These are phyloP conservation scores for Gymnopilus junonius DNA, from an alignment of 768 basidiomycete genomes.

Conservation along the genomic window DNA sequence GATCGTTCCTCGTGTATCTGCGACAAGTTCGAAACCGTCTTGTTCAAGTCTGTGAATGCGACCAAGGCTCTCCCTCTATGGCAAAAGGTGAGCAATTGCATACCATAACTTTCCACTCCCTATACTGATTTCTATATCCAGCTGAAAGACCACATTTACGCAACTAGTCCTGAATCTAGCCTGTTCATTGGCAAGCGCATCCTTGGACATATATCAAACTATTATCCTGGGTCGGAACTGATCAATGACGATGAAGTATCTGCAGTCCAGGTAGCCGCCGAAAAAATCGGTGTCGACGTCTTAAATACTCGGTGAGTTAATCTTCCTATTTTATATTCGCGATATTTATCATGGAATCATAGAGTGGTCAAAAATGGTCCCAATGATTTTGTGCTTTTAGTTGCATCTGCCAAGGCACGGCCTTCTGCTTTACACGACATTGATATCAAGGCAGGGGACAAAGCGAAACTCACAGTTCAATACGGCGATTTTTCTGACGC, in stretches of 20 bases:
- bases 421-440: constrained; percentile 49
- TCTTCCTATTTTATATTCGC: neutral
- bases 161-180: constrained; percentile 61
- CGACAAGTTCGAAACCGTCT: constrained; percentile 65
- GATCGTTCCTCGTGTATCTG: constrained; percentile 74
- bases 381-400: constrained; percentile 66
- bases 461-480: constrained; percentile 62
- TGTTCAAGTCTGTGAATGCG: constrained; percentile 64
- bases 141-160: constrained; percentile 80
- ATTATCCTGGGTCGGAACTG: constrained; percentile 78
- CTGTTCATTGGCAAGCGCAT: constrained; percentile 81
- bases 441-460: constrained; percentile 37
- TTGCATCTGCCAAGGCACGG: constrained; percentile 67
- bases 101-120: neutral
- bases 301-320: constrained; percentile 75
- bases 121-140: constrained; percentile 29
- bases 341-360: neutral
- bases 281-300: constrained; percentile 75
- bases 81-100: constrained; percentile 50
- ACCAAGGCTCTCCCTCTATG: constrained; percentile 62
- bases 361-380: constrained; percentile 75
- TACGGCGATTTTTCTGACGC: constrained; percentile 76
- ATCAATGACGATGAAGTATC: constrained; percentile 81
- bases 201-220: constrained; percentile 81
- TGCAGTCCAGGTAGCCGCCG: constrained; percentile 73